Conservation (phyloP, 2,329 filamentous ascomycete genomes). For the Aspergillus candidus region DNA sequence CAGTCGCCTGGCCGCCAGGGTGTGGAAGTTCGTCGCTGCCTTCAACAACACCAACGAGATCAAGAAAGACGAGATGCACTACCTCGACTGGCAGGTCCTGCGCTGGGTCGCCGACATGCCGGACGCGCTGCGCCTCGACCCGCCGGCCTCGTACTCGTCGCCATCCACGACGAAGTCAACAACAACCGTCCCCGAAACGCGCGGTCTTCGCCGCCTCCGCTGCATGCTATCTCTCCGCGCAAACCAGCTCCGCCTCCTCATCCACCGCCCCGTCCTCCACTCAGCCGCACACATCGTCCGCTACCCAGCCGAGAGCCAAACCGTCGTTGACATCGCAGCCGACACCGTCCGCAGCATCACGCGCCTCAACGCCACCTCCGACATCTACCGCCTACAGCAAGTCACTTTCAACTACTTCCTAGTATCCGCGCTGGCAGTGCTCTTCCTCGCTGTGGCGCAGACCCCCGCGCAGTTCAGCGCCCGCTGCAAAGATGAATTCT, state of each 20-base stretch:
- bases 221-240: conserved; percentile 80
- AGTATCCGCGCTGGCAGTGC: conserved; percentile 55
- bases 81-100: conserved; percentile 73
- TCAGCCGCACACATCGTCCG: conserved; percentile 67
- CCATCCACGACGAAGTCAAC: conserved; percentile 8
- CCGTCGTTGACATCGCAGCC: conserved; percentile 57
- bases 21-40: conserved; percentile 75
- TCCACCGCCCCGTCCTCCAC: conserved; percentile 80
- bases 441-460: conserved; percentile 59
- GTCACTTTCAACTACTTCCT: conserved; percentile 62
- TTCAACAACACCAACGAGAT: conserved; percentile 60
- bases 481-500: conserved; percentile 57
- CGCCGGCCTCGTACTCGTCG: conserved; percentile 41
- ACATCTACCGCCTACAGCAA: conserved; percentile 58
- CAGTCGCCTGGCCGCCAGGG: conserved; percentile 72
- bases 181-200: conserved; percentile 37
- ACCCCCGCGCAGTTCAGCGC: conserved; percentile 54
- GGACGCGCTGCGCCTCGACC: conserved; percentile 55
- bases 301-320: conserved; percentile 65
- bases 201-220: conserved; percentile 65
- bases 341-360: conserved; percentile 58
- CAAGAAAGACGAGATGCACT: conserved; percentile 68
- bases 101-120: conserved; percentile 74
- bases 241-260: conserved; percentile 83
- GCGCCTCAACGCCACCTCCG: conserved; percentile 53